A percentile compares a stretch with the other conserved stretches of the same genome.
phyloP scores from a whole-genome alignment of 768 basidiomycete species.

The Arthromyces matolae region DNA sequence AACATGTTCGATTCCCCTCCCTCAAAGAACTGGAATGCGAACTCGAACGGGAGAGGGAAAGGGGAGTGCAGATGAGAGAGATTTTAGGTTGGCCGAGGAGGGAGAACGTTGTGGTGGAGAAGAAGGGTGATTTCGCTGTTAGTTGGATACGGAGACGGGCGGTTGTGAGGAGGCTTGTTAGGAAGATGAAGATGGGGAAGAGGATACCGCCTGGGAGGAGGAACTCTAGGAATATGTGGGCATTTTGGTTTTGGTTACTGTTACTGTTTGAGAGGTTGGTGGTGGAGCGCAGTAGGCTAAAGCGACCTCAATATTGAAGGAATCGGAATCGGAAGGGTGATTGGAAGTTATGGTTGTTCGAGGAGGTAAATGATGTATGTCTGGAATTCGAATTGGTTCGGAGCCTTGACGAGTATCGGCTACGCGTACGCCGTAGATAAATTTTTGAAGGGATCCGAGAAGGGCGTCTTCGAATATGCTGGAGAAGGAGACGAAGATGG shows the following conservation, averaged over 20 bases:
- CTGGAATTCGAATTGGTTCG: slow-evolving; percentile 68
- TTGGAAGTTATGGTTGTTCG: slow-evolving; percentile 27
- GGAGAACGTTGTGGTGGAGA: slow-evolving; percentile 47
- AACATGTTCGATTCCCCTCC: slow-evolving; percentile 58
- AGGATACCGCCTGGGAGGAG: slow-evolving; percentile 44
- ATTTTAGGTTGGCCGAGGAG: slow-evolving; percentile 70
- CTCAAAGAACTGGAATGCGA: slow-evolving; percentile 67
- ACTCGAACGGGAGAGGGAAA: slow-evolving; percentile 70
- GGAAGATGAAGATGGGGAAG: slow-evolving; percentile 69
- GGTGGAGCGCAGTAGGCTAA: slow-evolving; percentile 60
- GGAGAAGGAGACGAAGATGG: slow-evolving; percentile 51
- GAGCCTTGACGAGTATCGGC: slow-evolving; percentile 67
- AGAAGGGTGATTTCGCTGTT: slow-evolving; percentile 66
- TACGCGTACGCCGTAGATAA: slow-evolving; percentile 61
- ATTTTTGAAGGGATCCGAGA: slow-evolving; percentile 47
- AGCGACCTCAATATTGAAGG: slow-evolving; percentile 67
- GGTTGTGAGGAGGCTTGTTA: slow-evolving; percentile 62
- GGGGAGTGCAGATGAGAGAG: slow-evolving; percentile 62
- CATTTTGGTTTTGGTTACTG: slow-evolving; percentile 48
- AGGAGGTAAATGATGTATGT: slow-evolving; percentile 53
- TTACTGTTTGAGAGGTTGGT: slow-evolving; percentile 39
- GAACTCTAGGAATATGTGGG: slow-evolving; percentile 68
- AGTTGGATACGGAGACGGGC: slow-evolving; percentile 68
- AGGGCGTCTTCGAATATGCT: slow-evolving; percentile 65
- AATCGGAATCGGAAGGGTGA: slow-evolving; percentile 44